phyloP scores from a whole-genome alignment of 306 rosid species.

The Fragaria ananassa region DNA sequence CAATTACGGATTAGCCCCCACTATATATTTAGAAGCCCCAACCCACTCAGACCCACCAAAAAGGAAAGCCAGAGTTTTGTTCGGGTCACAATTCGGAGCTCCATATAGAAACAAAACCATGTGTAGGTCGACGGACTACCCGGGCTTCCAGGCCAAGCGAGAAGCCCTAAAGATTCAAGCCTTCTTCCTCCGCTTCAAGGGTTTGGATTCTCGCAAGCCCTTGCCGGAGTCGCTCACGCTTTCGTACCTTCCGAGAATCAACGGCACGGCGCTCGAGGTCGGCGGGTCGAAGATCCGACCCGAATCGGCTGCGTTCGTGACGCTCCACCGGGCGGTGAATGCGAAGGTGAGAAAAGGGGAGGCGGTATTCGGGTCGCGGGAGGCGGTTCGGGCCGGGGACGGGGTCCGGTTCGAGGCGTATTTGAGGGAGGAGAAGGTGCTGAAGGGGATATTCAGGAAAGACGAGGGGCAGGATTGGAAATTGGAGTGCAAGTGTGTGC shows the following conservation, averaged over 20 bases:
- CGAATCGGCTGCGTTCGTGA: conserved; percentile 31
- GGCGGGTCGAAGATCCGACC: conserved; percentile 40
- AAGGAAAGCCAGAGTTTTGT: background rate
- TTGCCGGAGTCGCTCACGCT: conserved; percentile 44
- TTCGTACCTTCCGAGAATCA: conserved; percentile 40
- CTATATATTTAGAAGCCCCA: background rate
- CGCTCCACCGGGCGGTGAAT: conserved; percentile 38
- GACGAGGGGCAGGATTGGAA: conserved; percentile 35
- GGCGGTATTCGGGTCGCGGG: conserved; percentile 38
- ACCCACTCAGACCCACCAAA: background rate
- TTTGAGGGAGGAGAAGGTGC: conserved; percentile 36
- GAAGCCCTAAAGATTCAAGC: conserved; percentile 27
- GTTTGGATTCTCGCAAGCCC: conserved; percentile 10
- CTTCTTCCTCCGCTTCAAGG: conserved; percentile 31
- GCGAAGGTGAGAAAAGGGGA: conserved; percentile 6
- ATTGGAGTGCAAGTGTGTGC: conserved; percentile 38
- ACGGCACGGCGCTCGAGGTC: conserved; percentile 31
- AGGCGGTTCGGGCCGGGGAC: conserved; percentile 34
- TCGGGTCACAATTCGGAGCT: background rate
- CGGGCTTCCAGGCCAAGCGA: conserved; percentile 7
- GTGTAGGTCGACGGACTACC: conserved; percentile 45
- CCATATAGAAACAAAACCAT: conserved; percentile 8
- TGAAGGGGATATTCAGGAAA: conserved; percentile 42
- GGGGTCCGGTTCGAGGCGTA: conserved; percentile 42
- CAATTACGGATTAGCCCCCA: background rate